Percentiles rank a stretch among this genome's conserved stretches.
These are phyloP conservation scores for Phytophthora quininea DNA, from an alignment of 352 stramenopile genomes.

Conservation along the genomic window DNA sequence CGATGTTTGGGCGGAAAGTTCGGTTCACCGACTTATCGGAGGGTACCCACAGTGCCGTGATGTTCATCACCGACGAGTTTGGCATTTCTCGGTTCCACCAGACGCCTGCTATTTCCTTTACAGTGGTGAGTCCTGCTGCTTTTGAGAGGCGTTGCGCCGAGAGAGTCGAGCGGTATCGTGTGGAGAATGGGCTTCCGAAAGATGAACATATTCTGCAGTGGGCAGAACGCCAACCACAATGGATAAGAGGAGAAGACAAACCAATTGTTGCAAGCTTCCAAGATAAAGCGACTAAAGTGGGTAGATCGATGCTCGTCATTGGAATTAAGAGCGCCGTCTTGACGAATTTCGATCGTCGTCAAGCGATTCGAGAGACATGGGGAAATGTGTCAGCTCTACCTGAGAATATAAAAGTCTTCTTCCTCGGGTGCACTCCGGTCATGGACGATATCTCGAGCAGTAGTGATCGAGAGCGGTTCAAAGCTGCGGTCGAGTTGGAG, in stretches of 20 bases:
- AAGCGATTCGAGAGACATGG: constrained; percentile 55
- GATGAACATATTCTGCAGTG: constrained; percentile 6
- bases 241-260: background rate
- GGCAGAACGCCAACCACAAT: constrained; percentile 4
- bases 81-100: background rate
- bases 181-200: background rate
- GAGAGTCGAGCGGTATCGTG: background rate
- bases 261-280: background rate
- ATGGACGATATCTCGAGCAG: background rate
- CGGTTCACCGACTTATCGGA: constrained; percentile 14
- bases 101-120: constrained; percentile 5
- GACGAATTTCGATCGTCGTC: constrained; percentile 33
- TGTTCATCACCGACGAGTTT: constrained; percentile 8
- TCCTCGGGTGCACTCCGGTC: constrained; percentile 41
- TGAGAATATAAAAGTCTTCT: constrained; percentile 32
- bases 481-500: constrained; percentile 31
- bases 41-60: constrained; percentile 5
- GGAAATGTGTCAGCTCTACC: constrained; percentile 9
- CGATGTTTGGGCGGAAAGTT: constrained; percentile 23
- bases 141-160: background rate
- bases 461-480: constrained; percentile 2
- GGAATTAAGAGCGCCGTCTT: constrained; percentile 56
- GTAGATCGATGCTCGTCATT: constrained; percentile 33
- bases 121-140: background rate
- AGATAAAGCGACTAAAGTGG: background rate